Base-by-base conservation (phyloP, 2,329 filamentous ascomycete species). In the Colletotrichum camelliae region DNA sequence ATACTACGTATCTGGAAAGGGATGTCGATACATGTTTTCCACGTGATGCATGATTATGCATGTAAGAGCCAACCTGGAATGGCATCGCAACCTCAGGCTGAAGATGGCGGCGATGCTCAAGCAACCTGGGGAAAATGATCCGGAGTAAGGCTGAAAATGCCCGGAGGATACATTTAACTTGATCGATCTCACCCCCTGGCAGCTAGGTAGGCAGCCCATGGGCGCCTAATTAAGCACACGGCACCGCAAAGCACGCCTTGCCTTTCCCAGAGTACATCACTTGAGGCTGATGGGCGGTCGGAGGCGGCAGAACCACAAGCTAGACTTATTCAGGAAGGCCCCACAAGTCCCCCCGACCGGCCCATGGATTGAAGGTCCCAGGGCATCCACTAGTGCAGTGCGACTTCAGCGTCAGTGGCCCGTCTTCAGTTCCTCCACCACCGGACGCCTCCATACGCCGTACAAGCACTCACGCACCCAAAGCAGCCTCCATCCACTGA, bases 341-440 rank as follows among this genome's bases (percentile, higher is more conserved):
- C 70, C 70, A 74, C 52, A 75, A 64, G 18, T 57, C 68, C 57
- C 21, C 27, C 35, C 21, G 58, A 52, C 33, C 43, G 57, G 33
- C 39, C 52, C 33, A 58, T 68, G 33, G 43, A 24, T 24, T 21
- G 43, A 52, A 52, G 43, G 52, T 68, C 58, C 52, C 66, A 68
- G 33, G 52, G 16, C 66, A 58, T 55, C 64, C 64, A 67, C 64
- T 27, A 48, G 27, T 67, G 29, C 15, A 48, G 27, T 67, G 29
- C 15, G 43, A 55, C 64, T 57, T 43, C 31, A 31, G 37, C 52
- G 52, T 57, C 52, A 68, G 57, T 64, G 71, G 58, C 61, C 58
- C 58, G 39, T 39, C 70, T 67, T 43, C 27, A 72, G 71, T 43
- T 67, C 43, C 72, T 67, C 69, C 72, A 75, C 72, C 69, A 75